Evolutionary conservation across 345 rosid genomes (phyloP).

Genomic region (Dimocarpus longan): DNA sequence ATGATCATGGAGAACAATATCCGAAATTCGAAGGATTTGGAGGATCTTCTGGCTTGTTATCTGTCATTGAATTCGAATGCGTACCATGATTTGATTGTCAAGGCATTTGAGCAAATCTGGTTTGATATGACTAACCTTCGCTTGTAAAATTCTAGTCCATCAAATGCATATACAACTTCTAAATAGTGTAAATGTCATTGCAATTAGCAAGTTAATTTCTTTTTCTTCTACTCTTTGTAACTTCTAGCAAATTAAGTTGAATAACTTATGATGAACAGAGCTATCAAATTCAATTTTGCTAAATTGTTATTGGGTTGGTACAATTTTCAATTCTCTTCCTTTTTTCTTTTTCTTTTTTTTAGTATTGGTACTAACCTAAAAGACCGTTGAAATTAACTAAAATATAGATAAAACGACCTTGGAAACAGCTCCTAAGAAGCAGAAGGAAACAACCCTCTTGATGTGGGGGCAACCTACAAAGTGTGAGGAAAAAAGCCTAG

Average conservation of each 20-base stretch:
- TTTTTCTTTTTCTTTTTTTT: no score
- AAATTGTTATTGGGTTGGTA: no score
- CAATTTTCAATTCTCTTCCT: no score
- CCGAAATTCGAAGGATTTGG: constrained; percentile 59
- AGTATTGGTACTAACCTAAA: no score
- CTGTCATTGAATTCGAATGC: constrained; percentile 68
- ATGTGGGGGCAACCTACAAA: no score
- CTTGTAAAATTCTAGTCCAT: constrained; percentile 22
- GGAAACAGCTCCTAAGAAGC: no score
- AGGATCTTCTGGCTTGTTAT: constrained; percentile 85
- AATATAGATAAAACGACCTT: no score
- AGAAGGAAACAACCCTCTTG: no score
- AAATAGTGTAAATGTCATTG: no score
- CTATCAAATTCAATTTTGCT: neutral
- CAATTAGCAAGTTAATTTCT: no score
- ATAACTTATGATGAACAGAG: neutral
- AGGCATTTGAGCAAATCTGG: constrained; percentile 85
- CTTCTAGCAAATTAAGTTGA: neutral
- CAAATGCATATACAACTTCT: neutral
- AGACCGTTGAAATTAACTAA: no score
- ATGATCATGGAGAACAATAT: constrained; percentile 82
- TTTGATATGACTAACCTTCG: constrained; percentile 33
- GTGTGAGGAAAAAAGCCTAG: no score
- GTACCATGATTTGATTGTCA: constrained; percentile 64
- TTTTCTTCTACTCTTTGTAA: neutral